A percentile compares a stretch with the other conserved stretches of the same genome.
Evolutionary conservation across 1,139 yeast species (phyloP).

Genomic region (Debaryomycetaceae sp.): DNA sequence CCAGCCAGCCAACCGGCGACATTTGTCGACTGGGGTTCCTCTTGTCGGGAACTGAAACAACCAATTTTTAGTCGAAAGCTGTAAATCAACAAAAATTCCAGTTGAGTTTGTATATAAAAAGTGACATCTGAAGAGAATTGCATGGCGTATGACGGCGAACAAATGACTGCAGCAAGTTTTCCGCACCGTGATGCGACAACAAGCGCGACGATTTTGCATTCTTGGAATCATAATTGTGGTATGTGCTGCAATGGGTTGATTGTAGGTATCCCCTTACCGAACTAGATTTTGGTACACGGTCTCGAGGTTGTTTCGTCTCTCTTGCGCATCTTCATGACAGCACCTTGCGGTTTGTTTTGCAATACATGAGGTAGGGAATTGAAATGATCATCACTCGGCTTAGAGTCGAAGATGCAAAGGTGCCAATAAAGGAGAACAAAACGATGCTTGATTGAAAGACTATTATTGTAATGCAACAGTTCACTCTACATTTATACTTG

Average conservation of each 20-base stretch:
- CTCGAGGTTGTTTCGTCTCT: slow-evolving; percentile 2
- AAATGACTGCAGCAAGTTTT: slow-evolving; percentile 11
- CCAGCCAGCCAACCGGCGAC: slow-evolving; percentile 17
- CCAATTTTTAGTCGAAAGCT: slow-evolving; percentile 12
- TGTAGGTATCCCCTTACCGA: slow-evolving; percentile 9
- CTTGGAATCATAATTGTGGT: slow-evolving; percentile 16
- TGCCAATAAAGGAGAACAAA: too few species aligned
- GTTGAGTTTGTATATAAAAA: slow-evolving; percentile 3
- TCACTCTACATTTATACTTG: too few species aligned
- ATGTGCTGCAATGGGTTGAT: slow-evolving; percentile 16
- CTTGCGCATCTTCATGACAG: slow-evolving; percentile 11
- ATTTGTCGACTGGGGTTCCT: slow-evolving; percentile 16
- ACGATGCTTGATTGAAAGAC: too few species aligned
- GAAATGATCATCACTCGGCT: slow-evolving; percentile 17
- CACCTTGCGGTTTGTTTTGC: slow-evolving; percentile 17
- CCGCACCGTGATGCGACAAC: slow-evolving; percentile 11
- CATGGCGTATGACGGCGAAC: slow-evolving; percentile 12
- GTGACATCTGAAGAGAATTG: slow-evolving; percentile 2
- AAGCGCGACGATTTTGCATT: slow-evolving; percentile 15
- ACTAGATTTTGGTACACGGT: slow-evolving; percentile 8
- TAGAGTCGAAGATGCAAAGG: too few species aligned
- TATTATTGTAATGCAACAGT: too few species aligned
- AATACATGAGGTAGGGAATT: slow-evolving; percentile 19
- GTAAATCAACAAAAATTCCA: slow-evolving; percentile 10
- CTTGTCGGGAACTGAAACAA: slow-evolving; percentile 19